Evolutionary conservation across 768 basidiomycete genomes (phyloP), one percentile per base, ranked within the genome.

Genomic region (Tulasnella sp.): DNA sequence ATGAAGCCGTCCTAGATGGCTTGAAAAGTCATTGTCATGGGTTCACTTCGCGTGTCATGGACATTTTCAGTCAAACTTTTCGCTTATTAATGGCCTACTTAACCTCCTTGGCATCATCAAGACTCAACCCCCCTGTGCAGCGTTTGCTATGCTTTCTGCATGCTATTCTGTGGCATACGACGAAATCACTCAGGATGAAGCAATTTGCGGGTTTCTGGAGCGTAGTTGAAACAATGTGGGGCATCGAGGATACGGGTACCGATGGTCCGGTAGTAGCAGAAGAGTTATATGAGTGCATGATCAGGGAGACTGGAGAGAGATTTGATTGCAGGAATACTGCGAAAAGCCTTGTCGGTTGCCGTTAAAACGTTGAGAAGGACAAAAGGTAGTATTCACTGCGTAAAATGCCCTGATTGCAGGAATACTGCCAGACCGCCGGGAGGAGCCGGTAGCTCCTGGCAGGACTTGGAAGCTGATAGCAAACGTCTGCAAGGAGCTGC

Each of bases 221-320:
- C 26, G 59, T 60, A 5, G n/a, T 60, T 5, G 59, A 29, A 21
- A 60, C 59, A 13, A 27, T 15, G 38, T 60, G 51, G 50, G 59
- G 49, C 21, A 60, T 60, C n/a, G n/a, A n/a, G n/a, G n/a, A n/a
- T 32, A 32, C 34, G 49, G 59, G 52, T 44, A 11, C 21, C 8
- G 59, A 60, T 43, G 59, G 59, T 23, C 59, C 59, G 8, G 17
- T 17, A 32, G 29, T 60, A 41, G 50, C 59, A n/a, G 30, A 38
- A 8, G 9, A 32, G 4, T 38, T 60, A 7, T 60, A 60, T 38
- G 21, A 19, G 13, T n/a, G 8, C 23, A 24, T 52, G 51, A 21
- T 52, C 7, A 13, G 30, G 9, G 29, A 34, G 23, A 26, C 51
- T 9, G 19, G 4, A 26, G 27, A 27, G 10, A 19, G 19, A 21